A percentile compares a stretch with the other conserved stretches of the same genome.
phyloP scores from a whole-genome alignment of 768 basidiomycete genomes.

The Trametes sanguinea region DNA sequence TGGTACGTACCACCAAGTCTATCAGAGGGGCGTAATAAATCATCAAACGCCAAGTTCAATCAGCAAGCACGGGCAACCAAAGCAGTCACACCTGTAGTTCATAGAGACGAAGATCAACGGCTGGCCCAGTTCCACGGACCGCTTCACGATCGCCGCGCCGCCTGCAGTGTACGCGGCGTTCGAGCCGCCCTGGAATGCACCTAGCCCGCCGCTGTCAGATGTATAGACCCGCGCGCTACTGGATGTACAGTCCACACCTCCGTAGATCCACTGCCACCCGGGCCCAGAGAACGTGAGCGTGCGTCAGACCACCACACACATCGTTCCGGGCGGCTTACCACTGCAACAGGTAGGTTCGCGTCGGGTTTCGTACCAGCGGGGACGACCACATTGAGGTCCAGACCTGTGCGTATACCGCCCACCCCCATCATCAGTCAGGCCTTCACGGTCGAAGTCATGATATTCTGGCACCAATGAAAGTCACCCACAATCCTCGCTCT shows the following conservation, averaged over 20 bases:
- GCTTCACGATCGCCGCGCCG: slow-evolving; percentile 33
- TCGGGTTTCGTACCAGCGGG: slow-evolving; percentile 38
- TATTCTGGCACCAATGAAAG: too few relatives aligned
- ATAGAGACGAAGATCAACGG: slow-evolving; percentile 56
- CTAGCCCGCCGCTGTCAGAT: not conserved
- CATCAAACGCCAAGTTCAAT: too few relatives aligned
- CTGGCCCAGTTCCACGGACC: slow-evolving; percentile 44
- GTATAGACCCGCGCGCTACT: too few relatives aligned
- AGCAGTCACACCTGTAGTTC: slow-evolving; percentile 44
- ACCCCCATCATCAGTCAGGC: too few relatives aligned
- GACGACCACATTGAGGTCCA: slow-evolving; percentile 55
- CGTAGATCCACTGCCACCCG: slow-evolving; percentile 12
- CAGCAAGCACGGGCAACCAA: too few relatives aligned
- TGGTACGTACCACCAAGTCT: slow-evolving; percentile 26
- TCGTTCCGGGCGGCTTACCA: not conserved
- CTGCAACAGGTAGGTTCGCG: slow-evolving; percentile 12
- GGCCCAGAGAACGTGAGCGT: not conserved
- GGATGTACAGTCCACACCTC: not conserved
- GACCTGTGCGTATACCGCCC: slow-evolving; percentile 34
- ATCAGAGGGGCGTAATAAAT: slow-evolving; percentile 18
- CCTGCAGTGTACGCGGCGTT: slow-evolving; percentile 2
- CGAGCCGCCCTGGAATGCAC: slow-evolving; percentile 14
- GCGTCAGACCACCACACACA: not conserved
- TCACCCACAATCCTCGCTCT: slow-evolving; percentile 24
- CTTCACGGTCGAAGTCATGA: too few relatives aligned